phyloP scores from a whole-genome alignment of 768 basidiomycete genomes.

The Hemileccinum impolitum region DNA sequence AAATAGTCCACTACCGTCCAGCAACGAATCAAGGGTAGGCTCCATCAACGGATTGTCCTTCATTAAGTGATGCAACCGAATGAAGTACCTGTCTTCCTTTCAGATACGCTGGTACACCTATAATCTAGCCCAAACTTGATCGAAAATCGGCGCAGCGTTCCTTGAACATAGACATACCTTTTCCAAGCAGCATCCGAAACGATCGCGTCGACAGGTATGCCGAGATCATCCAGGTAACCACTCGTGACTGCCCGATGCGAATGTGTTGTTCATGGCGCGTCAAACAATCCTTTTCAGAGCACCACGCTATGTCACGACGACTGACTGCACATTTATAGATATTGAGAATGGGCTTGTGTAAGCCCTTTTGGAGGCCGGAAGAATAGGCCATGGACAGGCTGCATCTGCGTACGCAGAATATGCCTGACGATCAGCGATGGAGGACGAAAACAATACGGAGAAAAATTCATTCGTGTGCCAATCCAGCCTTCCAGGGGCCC shows the following conservation, averaged over 20 bases:
- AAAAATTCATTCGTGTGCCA: no score
- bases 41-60: no score
- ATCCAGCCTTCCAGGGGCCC: no score
- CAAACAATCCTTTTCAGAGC: conserved; percentile 49
- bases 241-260: conserved; percentile 41
- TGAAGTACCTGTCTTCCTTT: no score
- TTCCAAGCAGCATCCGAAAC: conserved; percentile 52
- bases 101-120: no score
- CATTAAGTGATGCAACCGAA: no score
- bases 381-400: conserved; percentile 61
- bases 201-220: conserved; percentile 50
- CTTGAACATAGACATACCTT: conserved; percentile 43
- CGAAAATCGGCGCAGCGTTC: conserved; percentile 33
- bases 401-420: no score
- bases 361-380: conserved; percentile 41
- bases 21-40: no score
- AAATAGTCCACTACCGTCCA: not conserved
- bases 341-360: conserved; percentile 51
- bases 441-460: no score
- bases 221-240: conserved; percentile 38
- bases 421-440: no score
- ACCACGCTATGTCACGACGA: conserved; percentile 56
- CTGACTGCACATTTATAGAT: conserved; percentile 54
- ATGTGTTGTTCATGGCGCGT: conserved; percentile 44
- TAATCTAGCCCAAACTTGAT: conserved; percentile 6